Evolutionary conservation across 2,329 filamentous ascomycete genomes (phyloP).

Genomic region (Fusarium illudens): DNA sequence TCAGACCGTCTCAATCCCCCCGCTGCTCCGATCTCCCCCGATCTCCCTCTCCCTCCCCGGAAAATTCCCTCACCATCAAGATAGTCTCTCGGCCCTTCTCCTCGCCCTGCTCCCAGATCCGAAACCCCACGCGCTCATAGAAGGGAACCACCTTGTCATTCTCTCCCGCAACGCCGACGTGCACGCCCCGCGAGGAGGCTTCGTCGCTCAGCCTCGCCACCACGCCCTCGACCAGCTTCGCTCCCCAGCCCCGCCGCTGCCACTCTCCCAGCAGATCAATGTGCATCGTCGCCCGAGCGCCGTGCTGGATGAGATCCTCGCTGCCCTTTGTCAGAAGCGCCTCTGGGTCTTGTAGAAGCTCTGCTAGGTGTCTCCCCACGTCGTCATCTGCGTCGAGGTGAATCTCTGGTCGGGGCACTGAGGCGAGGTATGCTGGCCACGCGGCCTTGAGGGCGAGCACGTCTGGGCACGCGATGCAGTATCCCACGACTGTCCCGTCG

Average conservation of each 20-base stretch:
- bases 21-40: constrained; percentile 34
- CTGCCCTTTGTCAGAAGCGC: constrained; percentile 52
- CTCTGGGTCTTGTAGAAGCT: constrained; percentile 52
- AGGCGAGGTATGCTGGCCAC: constrained; percentile 51
- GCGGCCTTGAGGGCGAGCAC: constrained; percentile 49
- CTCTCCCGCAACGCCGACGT: constrained; percentile 55
- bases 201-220: constrained; percentile 52
- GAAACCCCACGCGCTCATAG: constrained; percentile 58
- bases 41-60: constrained; percentile 1
- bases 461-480: constrained; percentile 58
- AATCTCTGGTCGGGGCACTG: constrained; percentile 48
- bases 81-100: constrained; percentile 49
- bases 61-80: constrained; percentile 37
- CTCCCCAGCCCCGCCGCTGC: constrained; percentile 57
- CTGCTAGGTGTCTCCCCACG: constrained; percentile 47
- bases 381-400: constrained; percentile 38
- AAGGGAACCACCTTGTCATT: constrained; percentile 59
- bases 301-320: constrained; percentile 44
- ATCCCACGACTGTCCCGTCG: constrained; percentile 55
- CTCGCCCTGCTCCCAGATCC: constrained; percentile 48
- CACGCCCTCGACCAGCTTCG: constrained; percentile 52
- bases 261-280: constrained; percentile 56
- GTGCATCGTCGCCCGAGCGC: constrained; percentile 57
- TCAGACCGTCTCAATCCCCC: no score
- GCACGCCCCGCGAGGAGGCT: not conserved